Conservation (phyloP, 2,329 filamentous ascomycete genomes). For the Fusarium subglutinans region DNA sequence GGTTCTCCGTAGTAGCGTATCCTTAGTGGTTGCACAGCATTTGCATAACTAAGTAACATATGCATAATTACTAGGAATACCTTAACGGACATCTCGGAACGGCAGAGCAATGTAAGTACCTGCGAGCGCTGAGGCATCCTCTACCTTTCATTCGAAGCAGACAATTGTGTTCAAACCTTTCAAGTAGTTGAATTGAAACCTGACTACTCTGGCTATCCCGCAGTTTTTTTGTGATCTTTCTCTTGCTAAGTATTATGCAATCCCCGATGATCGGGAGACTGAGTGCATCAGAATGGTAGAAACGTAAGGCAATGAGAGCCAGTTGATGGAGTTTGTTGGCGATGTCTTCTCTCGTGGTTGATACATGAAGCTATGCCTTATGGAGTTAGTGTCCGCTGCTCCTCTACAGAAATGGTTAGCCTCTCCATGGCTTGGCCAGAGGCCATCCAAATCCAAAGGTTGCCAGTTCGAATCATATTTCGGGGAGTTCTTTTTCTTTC, state of each 20-base stretch:
- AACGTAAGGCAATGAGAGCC: neutral
- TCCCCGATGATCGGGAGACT: neutral
- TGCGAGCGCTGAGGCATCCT: neutral
- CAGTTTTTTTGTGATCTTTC: neutral
- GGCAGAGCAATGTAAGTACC: neutral
- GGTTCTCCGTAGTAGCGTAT: neutral
- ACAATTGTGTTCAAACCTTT: neutral
- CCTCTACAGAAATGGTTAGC: neutral
- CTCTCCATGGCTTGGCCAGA: neutral
- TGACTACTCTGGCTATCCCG: neutral
- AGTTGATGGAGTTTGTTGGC: neutral
- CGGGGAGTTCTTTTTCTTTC: neutral
- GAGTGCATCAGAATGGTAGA: neutral
- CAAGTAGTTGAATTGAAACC: neutral
- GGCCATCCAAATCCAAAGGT: neutral
- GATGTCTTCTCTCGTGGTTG: neutral
- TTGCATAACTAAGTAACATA: neutral
- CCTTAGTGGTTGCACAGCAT: neutral
- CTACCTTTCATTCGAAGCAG: neutral
- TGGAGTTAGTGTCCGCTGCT: neutral
- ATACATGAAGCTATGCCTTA: neutral
- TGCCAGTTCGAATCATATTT: neutral
- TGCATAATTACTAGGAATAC: neutral
- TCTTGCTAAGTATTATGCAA: neutral
- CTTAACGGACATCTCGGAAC: slow-evolving; percentile 1